Base-by-base conservation (phyloP, 345 rosid species). In the rapeseed (Brassica napus) region DNA sequence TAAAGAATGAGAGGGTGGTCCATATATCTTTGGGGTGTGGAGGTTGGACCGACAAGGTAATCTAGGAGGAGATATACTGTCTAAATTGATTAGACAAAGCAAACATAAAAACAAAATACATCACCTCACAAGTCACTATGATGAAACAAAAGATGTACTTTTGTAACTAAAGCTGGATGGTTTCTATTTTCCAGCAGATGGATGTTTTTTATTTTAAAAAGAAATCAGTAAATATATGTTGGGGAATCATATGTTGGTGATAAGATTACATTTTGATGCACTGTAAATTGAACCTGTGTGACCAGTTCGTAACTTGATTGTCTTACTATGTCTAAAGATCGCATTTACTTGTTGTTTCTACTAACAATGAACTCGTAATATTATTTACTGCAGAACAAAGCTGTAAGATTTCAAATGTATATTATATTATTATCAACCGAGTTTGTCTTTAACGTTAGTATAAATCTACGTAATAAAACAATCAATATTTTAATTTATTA, bases 41-140 rank as follows among this genome's bases (percentile, higher is more conserved):
- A 81, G 80, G 65, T 81, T 65, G 80, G 34, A 47, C 77, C 83
- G 80, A 81, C 83, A 81, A 71, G 72, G 80, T 81, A 71, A 81
- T 81, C 83, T 81, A 71, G 80, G 83, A 76, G 23, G 73, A 81
- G 77, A 81, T 76, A 70, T 76, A 71, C 7, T 81, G 80, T 81
- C 82, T 65, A 76, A 65, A 58, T 26, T 81, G 83, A 81, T 76
- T 75, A 75, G 80, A 81, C 77, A 71, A 81, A 81, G 59, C 80
- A 65, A 71, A 63, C 59, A 57, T 44, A 71, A 60, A 80, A 18
- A 64, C 52, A 80, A 69, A 69, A 74, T 80, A 72, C 47, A 75
- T 75, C 83, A 80, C 55, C 34, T 69, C 83, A 69, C 42, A 80
- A 74, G 71, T 75, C 79, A 75, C 79, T 75, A 74, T 65, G 18